phyloP scores from a whole-genome alignment of 2,329 filamentous ascomycete species.

The Myriosclerotinia duriaeana region DNA sequence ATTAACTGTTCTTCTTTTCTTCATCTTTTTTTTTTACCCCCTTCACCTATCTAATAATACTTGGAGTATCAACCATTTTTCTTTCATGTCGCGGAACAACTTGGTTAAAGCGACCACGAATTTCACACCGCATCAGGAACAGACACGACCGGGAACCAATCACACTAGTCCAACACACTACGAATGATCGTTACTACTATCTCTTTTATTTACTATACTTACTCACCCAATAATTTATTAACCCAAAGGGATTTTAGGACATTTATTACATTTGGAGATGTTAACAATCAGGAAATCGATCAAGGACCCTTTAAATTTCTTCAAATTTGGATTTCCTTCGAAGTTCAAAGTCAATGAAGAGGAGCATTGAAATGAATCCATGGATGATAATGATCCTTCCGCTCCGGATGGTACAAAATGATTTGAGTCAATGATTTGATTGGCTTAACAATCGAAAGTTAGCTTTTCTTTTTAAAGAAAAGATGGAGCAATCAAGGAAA shows the following conservation, averaged over 20 bases:
- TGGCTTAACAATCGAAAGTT: constrained; percentile 18
- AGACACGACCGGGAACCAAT: constrained; percentile 16
- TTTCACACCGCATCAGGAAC: constrained; percentile 19
- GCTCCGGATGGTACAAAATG: background rate
- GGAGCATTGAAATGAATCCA: too few relatives aligned
- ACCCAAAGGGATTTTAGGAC: background rate
- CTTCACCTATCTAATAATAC: background rate
- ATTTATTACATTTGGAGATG: too few relatives aligned
- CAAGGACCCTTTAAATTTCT: background rate
- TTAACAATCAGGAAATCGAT: too few relatives aligned
- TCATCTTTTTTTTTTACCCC: background rate
- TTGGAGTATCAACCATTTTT: background rate
- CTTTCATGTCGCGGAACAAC: constrained; percentile 2
- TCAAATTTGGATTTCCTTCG: background rate
- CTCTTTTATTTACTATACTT: constrained; percentile 2
- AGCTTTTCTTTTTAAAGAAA: constrained; percentile 1
- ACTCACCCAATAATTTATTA: constrained; percentile 9
- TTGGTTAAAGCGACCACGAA: constrained; percentile 18
- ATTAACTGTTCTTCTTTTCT: background rate
- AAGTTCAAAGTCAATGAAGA: background rate
- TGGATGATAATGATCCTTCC: too few relatives aligned
- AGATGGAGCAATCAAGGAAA: constrained; percentile 13
- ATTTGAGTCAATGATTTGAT: constrained; percentile 9
- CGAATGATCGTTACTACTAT: too few relatives aligned
- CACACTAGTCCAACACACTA: constrained; percentile 19